Conservation (phyloP, 371 early-diverging fungal genomes). For the Rozella allomycis region DNA sequence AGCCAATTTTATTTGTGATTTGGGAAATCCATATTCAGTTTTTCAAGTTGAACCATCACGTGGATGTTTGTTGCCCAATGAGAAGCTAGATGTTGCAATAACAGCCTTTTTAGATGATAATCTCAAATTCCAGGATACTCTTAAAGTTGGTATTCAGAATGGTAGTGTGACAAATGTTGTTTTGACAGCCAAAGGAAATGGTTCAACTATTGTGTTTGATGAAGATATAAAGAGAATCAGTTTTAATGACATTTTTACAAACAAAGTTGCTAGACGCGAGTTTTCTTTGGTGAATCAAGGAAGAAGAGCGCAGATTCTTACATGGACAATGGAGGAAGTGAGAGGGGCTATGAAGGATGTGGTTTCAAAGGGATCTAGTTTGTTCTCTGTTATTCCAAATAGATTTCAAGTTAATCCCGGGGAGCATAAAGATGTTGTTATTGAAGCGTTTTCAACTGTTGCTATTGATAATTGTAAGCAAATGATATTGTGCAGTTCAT, state of each 20-base stretch:
- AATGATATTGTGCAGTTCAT: conserved; percentile 15
- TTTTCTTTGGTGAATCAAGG: conserved; percentile 22
- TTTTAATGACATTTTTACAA: conserved; percentile 25
- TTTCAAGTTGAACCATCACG: conserved; percentile 12
- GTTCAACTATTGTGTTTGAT: conserved; percentile 23
- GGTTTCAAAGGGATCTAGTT: no score
- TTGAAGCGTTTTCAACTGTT: conserved; percentile 14
- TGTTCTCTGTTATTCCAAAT: not conserved
- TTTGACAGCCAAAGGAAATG: conserved; percentile 22
- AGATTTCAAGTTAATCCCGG: not conserved
- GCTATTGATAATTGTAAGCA: conserved; percentile 10
- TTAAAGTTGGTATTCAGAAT: conserved; percentile 8
- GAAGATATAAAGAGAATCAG: conserved; percentile 12
- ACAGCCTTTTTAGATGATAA: conserved; percentile 24
- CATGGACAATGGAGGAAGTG: no score
- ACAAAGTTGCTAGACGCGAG: conserved; percentile 12
- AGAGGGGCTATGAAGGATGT: no score
- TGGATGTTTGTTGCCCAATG: conserved; percentile 12
- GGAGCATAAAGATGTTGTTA: conserved; percentile 3
- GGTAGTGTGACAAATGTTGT: conserved; percentile 8
- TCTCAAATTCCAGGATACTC: conserved; percentile 20
- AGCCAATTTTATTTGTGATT: conserved; percentile 14
- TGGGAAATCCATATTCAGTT: conserved; percentile 11
- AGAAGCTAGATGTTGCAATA: conserved; percentile 2
- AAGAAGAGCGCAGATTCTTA: conserved; percentile 17